Evolutionary conservation across 1,284 basidiomycete species (phyloP), one percentile per base, ranked within the genome.

Genomic region (Entoloma clypeatum): DNA sequence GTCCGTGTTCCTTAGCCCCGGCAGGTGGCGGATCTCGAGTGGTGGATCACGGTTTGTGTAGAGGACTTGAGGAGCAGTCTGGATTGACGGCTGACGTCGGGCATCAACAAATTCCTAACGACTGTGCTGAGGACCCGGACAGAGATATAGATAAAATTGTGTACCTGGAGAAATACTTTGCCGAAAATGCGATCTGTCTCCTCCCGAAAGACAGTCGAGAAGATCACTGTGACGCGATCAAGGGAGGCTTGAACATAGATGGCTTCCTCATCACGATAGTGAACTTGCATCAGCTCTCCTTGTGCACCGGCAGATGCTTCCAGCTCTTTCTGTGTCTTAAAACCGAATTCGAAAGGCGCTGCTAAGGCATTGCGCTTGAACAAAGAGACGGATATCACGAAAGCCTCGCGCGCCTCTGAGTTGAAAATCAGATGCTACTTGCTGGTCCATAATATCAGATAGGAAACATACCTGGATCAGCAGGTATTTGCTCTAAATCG

Each of bases 161-260:
- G 50, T 49, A 90, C 92, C 75, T 99, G 96, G 46, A 99, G 69
- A 71, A 99, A 99, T 5, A 99, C 89, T 58, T 93, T 93, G 17
- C 96, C 96, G 61, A 93, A 92, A 38, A 98, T 90, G 42, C 92
- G 80, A 67, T 99, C 96, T 5, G 95, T 97, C 66, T 99, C 96
- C 57, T 99, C 96, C 56, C 88, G 79, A 72, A 99, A 99, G 32
- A 93, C 78, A 8, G 96, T 99, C 3, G 89, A 93, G 68, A 99
- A 99, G 56, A 98, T 91, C 44, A 98, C 92, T 0, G 96, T 99
- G 37, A 99, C 95, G 47, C 96, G 86, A 72, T 99, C 96, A 38
- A 82, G 78, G 31, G 86, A 83, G 4, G 96, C 92, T 56, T 92
- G 89, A 29, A 99, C 78, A 63, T 94, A 99, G 63, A 99, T 96